Base-by-base conservation (phyloP, 306 rosid genomes). In the Begonia loranthoides region DNA sequence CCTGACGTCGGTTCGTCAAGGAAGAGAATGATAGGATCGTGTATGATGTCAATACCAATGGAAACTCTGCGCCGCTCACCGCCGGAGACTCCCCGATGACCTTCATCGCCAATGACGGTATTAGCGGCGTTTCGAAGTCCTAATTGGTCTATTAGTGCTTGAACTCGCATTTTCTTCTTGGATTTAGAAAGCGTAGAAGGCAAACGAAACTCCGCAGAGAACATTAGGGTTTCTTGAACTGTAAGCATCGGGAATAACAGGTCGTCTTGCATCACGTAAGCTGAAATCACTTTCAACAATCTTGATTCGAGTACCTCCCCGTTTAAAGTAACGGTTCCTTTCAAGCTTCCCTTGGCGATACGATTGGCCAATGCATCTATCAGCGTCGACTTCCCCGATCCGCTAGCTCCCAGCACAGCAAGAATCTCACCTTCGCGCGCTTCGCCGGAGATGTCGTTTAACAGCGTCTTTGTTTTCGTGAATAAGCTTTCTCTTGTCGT, bases 221-320 rank as follows among this genome's bases (percentile, higher is more conserved):
- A 90, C 74, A 71, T 80, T 9, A 90, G 82, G 1, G 99, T 86
- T 62, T 90, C 99, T 55, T 90, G 94, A 4, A 90, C 99, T 0
- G 99, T 90, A 15, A 90, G 83, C 99, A 90, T 90, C 3, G 99
- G 99, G 43, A 86, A 90, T n/a, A 90, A 53, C 3, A 90, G 76
- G 50, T 90, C 99, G 54, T 90, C 99, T 33, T 90, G 99, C 99
- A 90, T 90, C 10, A 90, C 99, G 61, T 90, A 90, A 9, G 96
- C 99, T 0, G 99, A 86, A 11, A 90, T 90, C 67, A 78, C 93
- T 55, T 86, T 90, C 59, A 83, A 50, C 0, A 90, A 70, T 14
- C 94, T 61, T 10, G 99, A 90, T 22, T 74, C 94, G 39, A 90
- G 12, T 0, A 63, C 67, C 70, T 90, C 96, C 47, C 96, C 94